Conservation (phyloP, 345 rosid species). For the Lepidium africanum region DNA sequence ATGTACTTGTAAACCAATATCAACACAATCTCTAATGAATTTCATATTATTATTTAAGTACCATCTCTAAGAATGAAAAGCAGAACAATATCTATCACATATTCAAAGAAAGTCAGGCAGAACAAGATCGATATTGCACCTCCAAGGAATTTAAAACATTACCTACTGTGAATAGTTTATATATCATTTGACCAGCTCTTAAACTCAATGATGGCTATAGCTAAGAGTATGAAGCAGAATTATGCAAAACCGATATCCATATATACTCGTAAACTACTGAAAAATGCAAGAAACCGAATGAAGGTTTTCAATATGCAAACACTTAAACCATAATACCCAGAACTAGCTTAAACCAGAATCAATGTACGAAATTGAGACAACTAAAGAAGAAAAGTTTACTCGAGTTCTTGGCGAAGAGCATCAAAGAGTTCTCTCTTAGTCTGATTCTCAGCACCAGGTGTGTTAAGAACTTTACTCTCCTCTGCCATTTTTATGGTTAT, state of each 20-base stretch:
- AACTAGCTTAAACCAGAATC: not conserved
- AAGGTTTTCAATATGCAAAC: not conserved
- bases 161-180: not conserved
- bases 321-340: not conserved
- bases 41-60: no score
- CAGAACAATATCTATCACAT: no score
- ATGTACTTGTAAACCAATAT: not conserved
- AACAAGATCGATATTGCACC: not conserved
- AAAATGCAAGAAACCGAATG: not conserved
- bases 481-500: slow-evolving; percentile 82
- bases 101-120: not conserved
- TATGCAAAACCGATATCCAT: not conserved
- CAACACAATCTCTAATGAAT: no score
- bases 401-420: slow-evolving; percentile 84
- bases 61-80: no score
- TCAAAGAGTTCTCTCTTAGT: slow-evolving; percentile 83
- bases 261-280: not conserved
- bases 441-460: slow-evolving; percentile 87
- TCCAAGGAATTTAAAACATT: not conserved
- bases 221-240: not conserved
- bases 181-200: not conserved
- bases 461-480: slow-evolving; percentile 82
- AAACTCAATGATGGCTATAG: not conserved
- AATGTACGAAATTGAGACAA: not conserved
- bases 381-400: slow-evolving; percentile 33